Conservation (phyloP, 2,329 filamentous ascomycete genomes). For the Cladophialophora chaetospira region DNA sequence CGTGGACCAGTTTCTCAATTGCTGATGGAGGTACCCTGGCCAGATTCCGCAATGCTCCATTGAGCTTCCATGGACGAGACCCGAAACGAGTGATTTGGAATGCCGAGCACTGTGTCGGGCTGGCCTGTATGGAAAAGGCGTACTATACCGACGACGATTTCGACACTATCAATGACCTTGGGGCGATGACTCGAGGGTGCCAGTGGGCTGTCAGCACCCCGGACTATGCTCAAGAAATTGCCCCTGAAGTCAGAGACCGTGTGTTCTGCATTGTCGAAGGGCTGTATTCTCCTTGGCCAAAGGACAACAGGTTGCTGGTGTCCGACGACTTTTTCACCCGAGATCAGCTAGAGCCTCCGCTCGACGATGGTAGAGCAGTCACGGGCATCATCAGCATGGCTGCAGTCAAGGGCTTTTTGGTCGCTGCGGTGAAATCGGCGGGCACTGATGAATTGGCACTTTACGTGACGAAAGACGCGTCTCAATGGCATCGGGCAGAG, state of each 20-base stretch:
- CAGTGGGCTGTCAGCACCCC: conserved; percentile 81
- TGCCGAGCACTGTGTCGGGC: conserved; percentile 66
- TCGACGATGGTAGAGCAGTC: conserved; percentile 73
- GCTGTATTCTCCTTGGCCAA: conserved; percentile 67
- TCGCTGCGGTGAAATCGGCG: conserved; percentile 77
- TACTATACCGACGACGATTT: conserved; percentile 88
- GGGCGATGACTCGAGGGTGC: conserved; percentile 68
- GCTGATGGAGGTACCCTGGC: conserved; percentile 60
- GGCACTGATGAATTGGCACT: conserved; percentile 88
- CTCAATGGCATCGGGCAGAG: conserved; percentile 86
- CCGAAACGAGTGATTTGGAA: conserved; percentile 84
- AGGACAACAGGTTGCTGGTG: conserved; percentile 75
- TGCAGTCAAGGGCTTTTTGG: conserved; percentile 79
- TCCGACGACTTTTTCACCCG: conserved; percentile 80
- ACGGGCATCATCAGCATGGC: conserved; percentile 80
- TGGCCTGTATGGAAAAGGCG: conserved; percentile 62
- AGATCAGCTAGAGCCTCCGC: conserved; percentile 67
- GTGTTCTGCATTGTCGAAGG: conserved; percentile 80
- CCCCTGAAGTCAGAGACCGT: conserved; percentile 65
- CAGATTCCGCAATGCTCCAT: conserved; percentile 52
- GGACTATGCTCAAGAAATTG: conserved; percentile 60
- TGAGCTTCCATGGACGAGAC: conserved; percentile 82
- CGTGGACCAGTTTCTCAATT: conserved; percentile 71
- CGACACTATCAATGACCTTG: conserved; percentile 63
- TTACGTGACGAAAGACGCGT: conserved; percentile 81